Conservation (phyloP, 345 rosid genomes). For the Populus deltoides region DNA sequence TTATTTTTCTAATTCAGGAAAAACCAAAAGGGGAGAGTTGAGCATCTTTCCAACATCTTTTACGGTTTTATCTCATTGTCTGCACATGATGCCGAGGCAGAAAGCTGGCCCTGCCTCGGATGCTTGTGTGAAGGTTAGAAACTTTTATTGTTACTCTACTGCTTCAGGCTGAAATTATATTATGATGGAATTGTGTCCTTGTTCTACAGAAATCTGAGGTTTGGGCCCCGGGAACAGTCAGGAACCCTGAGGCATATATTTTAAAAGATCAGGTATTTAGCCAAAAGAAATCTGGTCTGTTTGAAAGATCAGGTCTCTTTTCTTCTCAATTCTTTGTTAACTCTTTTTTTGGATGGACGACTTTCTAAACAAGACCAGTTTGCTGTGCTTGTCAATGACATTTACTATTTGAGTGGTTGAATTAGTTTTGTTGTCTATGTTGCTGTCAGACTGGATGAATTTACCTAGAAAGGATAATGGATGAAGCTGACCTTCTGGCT, state of each 20-base stretch:
- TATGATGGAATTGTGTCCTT: slow-evolving; percentile 9
- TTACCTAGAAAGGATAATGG: background rate
- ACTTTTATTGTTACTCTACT: slow-evolving; percentile 1
- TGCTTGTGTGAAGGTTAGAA: slow-evolving; percentile 47
- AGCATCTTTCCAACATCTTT: slow-evolving; percentile 73
- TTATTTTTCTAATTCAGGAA: slow-evolving; percentile 45
- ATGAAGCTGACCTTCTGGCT: background rate
- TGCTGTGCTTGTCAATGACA: background rate
- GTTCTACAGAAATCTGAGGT: slow-evolving; percentile 55
- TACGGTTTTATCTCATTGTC: slow-evolving; percentile 74
- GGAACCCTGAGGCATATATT: slow-evolving; percentile 80
- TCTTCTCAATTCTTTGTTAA: background rate
- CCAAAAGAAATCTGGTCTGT: background rate
- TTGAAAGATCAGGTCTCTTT: background rate
- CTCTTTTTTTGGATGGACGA: background rate
- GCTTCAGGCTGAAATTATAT: slow-evolving; percentile 1
- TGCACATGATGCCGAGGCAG: slow-evolving; percentile 93
- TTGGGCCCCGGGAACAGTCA: slow-evolving; percentile 66
- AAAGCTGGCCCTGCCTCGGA: slow-evolving; percentile 48
- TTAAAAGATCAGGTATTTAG: slow-evolving; percentile 82
- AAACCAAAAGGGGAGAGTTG: slow-evolving; percentile 89
- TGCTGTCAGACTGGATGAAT: background rate
- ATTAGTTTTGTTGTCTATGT: background rate
- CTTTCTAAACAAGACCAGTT: background rate
- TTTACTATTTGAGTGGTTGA: background rate